Percentiles rank a stretch among this genome's conserved stretches.
Evolutionary conservation across 2,329 filamentous ascomycete species (phyloP).

Genomic region (Aspergillus unguis): DNA sequence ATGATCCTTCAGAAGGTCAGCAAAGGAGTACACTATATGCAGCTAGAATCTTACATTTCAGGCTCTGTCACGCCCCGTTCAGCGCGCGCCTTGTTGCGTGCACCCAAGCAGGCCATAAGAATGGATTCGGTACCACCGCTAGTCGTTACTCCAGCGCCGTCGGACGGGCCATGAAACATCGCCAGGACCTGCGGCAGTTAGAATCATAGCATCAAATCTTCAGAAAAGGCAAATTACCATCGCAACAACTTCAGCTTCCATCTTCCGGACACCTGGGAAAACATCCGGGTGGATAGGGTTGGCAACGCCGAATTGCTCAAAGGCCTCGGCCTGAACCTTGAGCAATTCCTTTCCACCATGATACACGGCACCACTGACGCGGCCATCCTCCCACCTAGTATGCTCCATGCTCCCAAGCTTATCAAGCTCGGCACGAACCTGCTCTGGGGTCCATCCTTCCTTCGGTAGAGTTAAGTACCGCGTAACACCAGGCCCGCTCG

Average conservation of each 20-base stretch:
- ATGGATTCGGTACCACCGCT: slow-evolving; percentile 95
- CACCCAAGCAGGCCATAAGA: slow-evolving; percentile 87
- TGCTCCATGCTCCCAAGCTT: slow-evolving; percentile 83
- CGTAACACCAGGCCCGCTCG: slow-evolving; percentile 65
- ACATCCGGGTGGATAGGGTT: slow-evolving; percentile 98
- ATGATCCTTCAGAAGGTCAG: slow-evolving; percentile 64
- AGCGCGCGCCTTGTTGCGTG: slow-evolving; percentile 79
- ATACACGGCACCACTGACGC: slow-evolving; percentile 92
- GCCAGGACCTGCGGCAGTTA: slow-evolving; percentile 54
- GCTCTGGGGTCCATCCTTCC: slow-evolving; percentile 77
- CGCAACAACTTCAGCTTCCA: slow-evolving; percentile 96
- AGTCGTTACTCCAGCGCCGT: slow-evolving; percentile 82
- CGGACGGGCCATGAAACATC: slow-evolving; percentile 85
- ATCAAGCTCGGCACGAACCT: slow-evolving; percentile 74
- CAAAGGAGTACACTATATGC: not conserved
- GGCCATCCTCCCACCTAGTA: slow-evolving; percentile 93
- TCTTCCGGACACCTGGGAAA: slow-evolving; percentile 95
- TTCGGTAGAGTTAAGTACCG: slow-evolving; percentile 75
- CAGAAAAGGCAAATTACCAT: slow-evolving; percentile 63
- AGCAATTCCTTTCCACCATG: slow-evolving; percentile 82
- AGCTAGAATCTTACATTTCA: slow-evolving; percentile 68
- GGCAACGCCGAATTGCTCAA: slow-evolving; percentile 87
- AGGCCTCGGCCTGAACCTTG: slow-evolving; percentile 85
- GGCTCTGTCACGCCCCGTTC: slow-evolving; percentile 88
- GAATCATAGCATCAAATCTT: not conserved